Base-by-base conservation (phyloP, 345 rosid species). In the Turnera subulata region DNA sequence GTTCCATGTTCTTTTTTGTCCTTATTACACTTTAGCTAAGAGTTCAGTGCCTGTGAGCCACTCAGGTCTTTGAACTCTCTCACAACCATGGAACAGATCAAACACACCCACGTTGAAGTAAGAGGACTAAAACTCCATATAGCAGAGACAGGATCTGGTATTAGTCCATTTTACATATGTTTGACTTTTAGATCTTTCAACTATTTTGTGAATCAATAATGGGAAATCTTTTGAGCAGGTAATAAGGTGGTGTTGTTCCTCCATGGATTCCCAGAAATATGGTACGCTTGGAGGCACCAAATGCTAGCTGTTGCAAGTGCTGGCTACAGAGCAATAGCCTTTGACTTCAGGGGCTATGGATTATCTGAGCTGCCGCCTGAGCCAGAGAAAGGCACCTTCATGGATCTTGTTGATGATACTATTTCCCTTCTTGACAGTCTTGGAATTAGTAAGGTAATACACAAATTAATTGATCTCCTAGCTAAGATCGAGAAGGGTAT, bases 211-310 rank as follows among this genome's bases (percentile, higher is more conserved):
- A 35, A 40, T 40, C n/a, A 40, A 40, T 40, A 10, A 40, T 12
- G 3, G 11, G 4, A 1, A 22, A 26, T 1, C 18, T 23, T 1
- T 6, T 21, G 5, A 25, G 15, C 59, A 72, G 62, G 65, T 35
- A 4, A 43, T 1, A 55, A 50, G 25, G 79, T 39, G 51, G 77
- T 74, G 42, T 14, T 78, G 50, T 72, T 78, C 44, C 33, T 72
- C 6, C 79, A 78, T 53, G 79, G 82, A 20, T 78, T 78, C 58
- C 82, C 77, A 1, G 73, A 74, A 48, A 60, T 66, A 5, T 74
- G 82, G 79, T 74, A 78, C 55, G 59, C 82, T 16, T 78, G 77
- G 82, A 63, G 79, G 54, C 73, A 74, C 54, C 82, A 78, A 44
- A 78, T 78, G 77, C 6, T 61, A 15, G 68, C 70, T 16, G 42